These are phyloP conservation scores for Cymbopogon flexuosus DNA, from an alignment of 202 grass and related monocot genomes.

Conservation along the genomic window DNA sequence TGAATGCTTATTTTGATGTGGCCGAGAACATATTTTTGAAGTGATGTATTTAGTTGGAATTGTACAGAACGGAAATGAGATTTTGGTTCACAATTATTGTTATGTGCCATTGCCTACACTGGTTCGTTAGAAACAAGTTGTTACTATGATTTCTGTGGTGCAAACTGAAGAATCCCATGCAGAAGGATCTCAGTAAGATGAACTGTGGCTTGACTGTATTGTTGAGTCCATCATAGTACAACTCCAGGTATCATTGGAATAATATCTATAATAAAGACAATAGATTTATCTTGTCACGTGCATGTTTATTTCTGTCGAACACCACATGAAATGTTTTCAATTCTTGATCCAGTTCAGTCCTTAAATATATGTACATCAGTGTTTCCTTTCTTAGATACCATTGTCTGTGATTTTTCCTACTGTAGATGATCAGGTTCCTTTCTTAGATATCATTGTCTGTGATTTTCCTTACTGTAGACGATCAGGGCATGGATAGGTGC, in stretches of 20 bases:
- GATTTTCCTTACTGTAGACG: constrained; percentile 26
- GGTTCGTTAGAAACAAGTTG: not conserved
- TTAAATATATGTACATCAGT: constrained; percentile 25
- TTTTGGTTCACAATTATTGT: not conserved
- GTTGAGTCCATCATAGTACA: constrained; percentile 13
- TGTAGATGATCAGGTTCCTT: constrained; percentile 29
- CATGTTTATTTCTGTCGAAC: not conserved
- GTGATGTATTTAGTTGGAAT: not conserved
- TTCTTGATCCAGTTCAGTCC: constrained; percentile 22
- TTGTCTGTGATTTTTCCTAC: constrained; percentile 18
- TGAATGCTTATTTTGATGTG: not conserved
- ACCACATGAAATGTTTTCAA: constrained; percentile 42
- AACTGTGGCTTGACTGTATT: constrained; percentile 32
- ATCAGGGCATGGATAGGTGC: constrained; percentile 18
- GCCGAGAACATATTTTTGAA: not conserved
- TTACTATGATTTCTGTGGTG: not conserved
- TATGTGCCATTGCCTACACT: not conserved
- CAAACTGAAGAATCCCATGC: constrained; percentile 11
- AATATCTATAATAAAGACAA: constrained; percentile 40
- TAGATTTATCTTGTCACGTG: constrained; percentile 19
- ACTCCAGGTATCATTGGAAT: not conserved
- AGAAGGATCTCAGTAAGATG: not conserved
- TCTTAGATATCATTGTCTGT: constrained; percentile 21
- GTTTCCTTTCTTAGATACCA: constrained; percentile 23
- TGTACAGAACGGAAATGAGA: not conserved